Percentiles rank a stretch among this genome's conserved stretches.
Conservation (phyloP, 768 basidiomycete species). For the Termitomyces sp. region DNA sequence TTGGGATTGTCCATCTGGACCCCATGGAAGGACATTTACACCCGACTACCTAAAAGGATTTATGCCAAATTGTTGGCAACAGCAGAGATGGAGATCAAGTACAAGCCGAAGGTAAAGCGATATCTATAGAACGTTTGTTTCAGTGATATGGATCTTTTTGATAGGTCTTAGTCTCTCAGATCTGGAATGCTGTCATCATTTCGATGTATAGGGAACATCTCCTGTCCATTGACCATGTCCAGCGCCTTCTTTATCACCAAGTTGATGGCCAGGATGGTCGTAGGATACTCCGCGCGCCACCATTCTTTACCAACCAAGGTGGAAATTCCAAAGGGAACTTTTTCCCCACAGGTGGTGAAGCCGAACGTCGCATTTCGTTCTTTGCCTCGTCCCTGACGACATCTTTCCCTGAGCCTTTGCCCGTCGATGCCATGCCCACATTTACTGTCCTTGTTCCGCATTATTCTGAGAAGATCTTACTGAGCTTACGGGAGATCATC, state of each 20-base stretch:
- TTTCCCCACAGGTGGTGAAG: conserved; percentile 93
- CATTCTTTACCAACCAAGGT: conserved; percentile 95
- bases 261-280: conserved; percentile 86
- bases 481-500: conserved; percentile 96
- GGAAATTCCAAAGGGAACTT: conserved; percentile 72
- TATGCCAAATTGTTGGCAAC: conserved; percentile 97
- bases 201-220: conserved; percentile 99
- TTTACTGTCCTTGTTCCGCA: conserved; percentile 99
- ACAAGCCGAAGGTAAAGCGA: conserved; percentile 83
- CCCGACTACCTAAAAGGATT: conserved; percentile 93
- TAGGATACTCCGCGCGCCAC: conserved; percentile 90
- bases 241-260: conserved; percentile 95
- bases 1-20: conserved; percentile 98
- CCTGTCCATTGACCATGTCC: conserved; percentile 96
- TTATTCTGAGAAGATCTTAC: conserved; percentile 97
- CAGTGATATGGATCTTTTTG: conserved; percentile 1
- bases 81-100: conserved; percentile 97
- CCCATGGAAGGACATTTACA: conserved; percentile 97
- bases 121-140: background rate
- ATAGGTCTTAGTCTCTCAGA: conserved; percentile 91
- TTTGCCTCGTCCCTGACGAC: conserved; percentile 98
- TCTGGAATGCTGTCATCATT: conserved; percentile 99
- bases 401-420: conserved; percentile 89
- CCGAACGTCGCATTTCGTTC: conserved; percentile 97
- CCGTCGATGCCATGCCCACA: conserved; percentile 98